Evolutionary conservation across 1,284 basidiomycete species (phyloP), one percentile per base, ranked within the genome.

Genomic region (Trichosporon coremiiforme): DNA sequence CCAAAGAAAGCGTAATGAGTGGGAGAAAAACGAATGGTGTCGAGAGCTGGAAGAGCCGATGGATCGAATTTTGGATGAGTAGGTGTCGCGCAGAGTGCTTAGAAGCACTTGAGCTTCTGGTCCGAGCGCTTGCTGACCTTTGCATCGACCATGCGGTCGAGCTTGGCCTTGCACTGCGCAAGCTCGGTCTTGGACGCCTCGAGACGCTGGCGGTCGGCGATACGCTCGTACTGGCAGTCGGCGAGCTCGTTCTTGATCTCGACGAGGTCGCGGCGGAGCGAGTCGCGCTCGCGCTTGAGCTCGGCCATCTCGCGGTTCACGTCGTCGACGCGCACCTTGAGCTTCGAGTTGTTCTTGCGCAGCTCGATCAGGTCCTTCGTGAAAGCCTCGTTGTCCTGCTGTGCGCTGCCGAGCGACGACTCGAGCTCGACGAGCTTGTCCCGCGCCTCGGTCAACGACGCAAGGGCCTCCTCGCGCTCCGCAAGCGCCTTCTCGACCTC

Each of bases 111-210:
- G 70, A 82, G 74, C 70, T 78, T 76, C 66, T 75, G 72, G 62
- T 74, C 73, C 20, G 74, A 70, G 69, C 75, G 78, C 74, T 80
- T 79, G 64, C 74, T 74, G 45, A 80, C 80, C 71, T 81, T 79
- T 17, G 69, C 70, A 60, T 82, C 80, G n/a, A 80, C 75, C 53
- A 77, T 76, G 71, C 78, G 73, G 55, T 82, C 80, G 67, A 81
- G 67, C 67, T 80, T 76, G 53, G 76, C 76, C 68, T 76, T 77
- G 67, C 78, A 68, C 38, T 73, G 76, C 9, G 73, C 76, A 4
- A 78, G 77, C 67, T 80, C 79, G 17, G 76, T 74, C 64, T 76
- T 77, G 13, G 81, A 77, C 62, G 75, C 77, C 31, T 75, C 69
- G 66, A 82, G 74, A 13, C 76, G 74, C 53, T 77, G 74, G 25